These are phyloP conservation scores for Cyberlindnera bimundalis DNA, from an alignment of 805 yeast species.

Conservation along the genomic window DNA sequence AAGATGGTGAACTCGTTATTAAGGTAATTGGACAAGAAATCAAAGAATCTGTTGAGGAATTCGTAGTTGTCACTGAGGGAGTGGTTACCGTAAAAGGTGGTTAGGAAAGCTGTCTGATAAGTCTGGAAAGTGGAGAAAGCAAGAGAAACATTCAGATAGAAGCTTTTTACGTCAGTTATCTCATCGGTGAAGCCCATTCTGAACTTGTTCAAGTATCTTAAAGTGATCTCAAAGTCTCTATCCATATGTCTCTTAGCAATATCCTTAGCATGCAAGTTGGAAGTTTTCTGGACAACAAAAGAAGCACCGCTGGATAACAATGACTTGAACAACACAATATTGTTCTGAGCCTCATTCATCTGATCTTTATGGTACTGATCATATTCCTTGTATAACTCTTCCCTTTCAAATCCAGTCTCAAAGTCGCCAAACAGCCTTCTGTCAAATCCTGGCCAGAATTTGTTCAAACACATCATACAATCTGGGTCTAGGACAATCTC, in stretches of 20 bases:
- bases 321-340: conserved; percentile 27
- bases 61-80: conserved; percentile 24
- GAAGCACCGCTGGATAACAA: conserved; percentile 25
- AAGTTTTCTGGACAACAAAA: conserved; percentile 13
- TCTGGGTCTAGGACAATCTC: conserved; percentile 25
- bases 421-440: conserved; percentile 4
- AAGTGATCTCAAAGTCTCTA: conserved; percentile 26
- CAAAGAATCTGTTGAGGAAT: conserved; percentile 22
- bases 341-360: conserved; percentile 24
- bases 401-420: conserved; percentile 21
- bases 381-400: conserved; percentile 22
- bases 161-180: conserved; percentile 10
- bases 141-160: conserved; percentile 22
- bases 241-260: conserved; percentile 13
- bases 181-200: conserved; percentile 14
- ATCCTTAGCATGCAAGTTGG: conserved; percentile 9
- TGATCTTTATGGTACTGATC: conserved; percentile 16
- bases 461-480: conserved; percentile 23
- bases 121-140: conserved; percentile 27
- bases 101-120: conserved; percentile 23
- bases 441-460: conserved; percentile 19
- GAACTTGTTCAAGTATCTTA: conserved; percentile 27
- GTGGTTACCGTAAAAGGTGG: conserved; percentile 23
- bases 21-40: conserved; percentile 20
- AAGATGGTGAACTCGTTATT: conserved; percentile 21